Base-by-base conservation (phyloP, 148 eudicot species). In the Nepenthes mirabilis region DNA sequence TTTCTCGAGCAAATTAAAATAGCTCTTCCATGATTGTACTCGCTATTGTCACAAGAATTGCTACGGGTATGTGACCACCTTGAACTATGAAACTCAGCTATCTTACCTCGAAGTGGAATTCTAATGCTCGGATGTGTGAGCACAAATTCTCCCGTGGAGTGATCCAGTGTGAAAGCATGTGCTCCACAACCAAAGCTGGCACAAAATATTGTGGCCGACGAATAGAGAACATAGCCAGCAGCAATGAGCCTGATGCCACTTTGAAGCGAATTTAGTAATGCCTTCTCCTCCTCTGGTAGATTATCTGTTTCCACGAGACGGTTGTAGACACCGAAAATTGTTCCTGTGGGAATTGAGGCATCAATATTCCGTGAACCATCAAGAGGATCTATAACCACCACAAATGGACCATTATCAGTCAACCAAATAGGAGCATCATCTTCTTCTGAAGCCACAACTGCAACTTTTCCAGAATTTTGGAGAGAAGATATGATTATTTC, bases 311-410 rank as follows among this genome's bases (percentile, higher is more conserved):
- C 96, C 52, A 14, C 63, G 6, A 93, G 89, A 13, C 91, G 89
- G 37, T 72, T 81, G 58, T 93, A 89, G 61, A 88, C 68, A 55
- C 99, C 99, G 65, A 93, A 93, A 35, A 93, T 93, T 37, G 97
- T 86, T 61, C 99, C 99, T 0, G 99, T 93, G 50, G 97, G 99
- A 61, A 93, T 93, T 9, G 99, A 93, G 55, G 99, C 99, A 72
- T 93, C 99, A 33, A 93, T 93, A 66, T 93, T 93, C 5, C 97
- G 77, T 5, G 97, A 93, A 49, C 99, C 99, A 72, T 93, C 99
- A 34, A 93, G 83, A 59, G 97, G 99, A 76, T 93, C 99, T 47
- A 84, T 74, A 40, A 89, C 99, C 47, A 93, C 95, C 70, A 93
- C 99, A 62, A 74, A 93, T 58, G 99, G 99, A 70, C 84, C 99